Percentiles rank a stretch among this genome's conserved stretches.
Evolutionary conservation across 2,329 filamentous ascomycete genomes (phyloP).

Genomic region (Neonectria magnoliae): DNA sequence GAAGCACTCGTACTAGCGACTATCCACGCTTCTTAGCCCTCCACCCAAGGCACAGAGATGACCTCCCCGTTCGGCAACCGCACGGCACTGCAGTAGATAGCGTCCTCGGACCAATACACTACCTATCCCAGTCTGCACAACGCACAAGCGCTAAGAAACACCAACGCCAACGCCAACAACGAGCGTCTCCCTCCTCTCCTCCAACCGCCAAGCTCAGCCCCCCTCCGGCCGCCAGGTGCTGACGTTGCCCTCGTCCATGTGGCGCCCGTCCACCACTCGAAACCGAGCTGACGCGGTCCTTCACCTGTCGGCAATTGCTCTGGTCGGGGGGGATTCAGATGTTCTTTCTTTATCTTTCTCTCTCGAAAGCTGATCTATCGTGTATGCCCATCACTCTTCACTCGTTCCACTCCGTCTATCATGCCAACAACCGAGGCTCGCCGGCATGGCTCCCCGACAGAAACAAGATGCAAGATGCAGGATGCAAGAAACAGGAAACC

Average conservation of each 20-base stretch:
- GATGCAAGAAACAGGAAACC: background rate
- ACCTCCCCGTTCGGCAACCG: background rate
- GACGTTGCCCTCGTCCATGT: slow-evolving; percentile 20
- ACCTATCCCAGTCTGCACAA: background rate
- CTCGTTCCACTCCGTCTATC: slow-evolving; percentile 11
- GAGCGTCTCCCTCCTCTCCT: background rate
- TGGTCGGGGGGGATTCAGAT: background rate
- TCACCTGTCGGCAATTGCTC: slow-evolving; percentile 11
- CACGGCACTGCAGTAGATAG: background rate
- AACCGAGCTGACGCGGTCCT: slow-evolving; percentile 12
- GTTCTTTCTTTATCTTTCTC: background rate
- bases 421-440: slow-evolving; percentile 1
- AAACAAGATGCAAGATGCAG: slow-evolving; percentile 1
- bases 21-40: background rate
- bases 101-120: background rate
- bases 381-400: slow-evolving; percentile 3
- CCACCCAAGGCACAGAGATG: background rate
- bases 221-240: slow-evolving; percentile 16
- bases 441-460: background rate
- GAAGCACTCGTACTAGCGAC: background rate
- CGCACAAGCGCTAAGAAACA: background rate
- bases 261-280: slow-evolving; percentile 10
- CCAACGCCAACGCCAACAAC: background rate
- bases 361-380: background rate
- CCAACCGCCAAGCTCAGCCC: slow-evolving; percentile 31